Conservation (phyloP, 169 alveolate species). For the Eimeria acervulina region DNA sequence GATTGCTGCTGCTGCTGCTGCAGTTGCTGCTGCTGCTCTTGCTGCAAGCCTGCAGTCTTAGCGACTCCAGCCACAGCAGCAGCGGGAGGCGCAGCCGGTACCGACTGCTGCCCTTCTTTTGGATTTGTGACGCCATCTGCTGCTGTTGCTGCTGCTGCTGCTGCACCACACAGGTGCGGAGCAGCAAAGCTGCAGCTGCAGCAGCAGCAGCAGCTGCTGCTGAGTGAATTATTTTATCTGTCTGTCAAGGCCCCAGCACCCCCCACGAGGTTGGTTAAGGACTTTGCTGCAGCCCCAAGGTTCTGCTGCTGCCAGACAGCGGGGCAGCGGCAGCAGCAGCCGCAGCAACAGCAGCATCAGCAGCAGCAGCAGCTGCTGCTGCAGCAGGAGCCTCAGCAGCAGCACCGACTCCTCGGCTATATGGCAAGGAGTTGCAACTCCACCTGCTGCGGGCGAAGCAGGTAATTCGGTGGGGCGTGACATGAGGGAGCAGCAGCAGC, state of each 20-base stretch:
- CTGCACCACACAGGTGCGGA: conserved; percentile 15
- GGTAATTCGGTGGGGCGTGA: background rate
- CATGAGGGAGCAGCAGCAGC: background rate
- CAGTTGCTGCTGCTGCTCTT: background rate
- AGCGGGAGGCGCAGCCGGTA: background rate
- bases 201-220: background rate
- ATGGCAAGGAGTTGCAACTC: background rate
- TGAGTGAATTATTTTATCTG: background rate
- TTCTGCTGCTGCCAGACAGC: background rate
- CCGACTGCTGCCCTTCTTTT: background rate
- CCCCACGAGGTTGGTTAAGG: background rate
- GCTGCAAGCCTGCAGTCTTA: background rate
- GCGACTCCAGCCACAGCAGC: background rate
- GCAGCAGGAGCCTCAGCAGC: conserved; percentile 22
- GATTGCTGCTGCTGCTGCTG: background rate
- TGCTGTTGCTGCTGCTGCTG: conserved; percentile 10
- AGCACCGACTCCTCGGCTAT: background rate
- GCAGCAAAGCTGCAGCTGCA: background rate
- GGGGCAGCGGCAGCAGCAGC: too few relatives aligned
- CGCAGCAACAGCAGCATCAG: background rate
- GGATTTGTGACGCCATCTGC: background rate
- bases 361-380: background rate
- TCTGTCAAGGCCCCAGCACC: background rate
- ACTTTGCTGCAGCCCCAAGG: background rate
- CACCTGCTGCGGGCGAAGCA: conserved; percentile 25